Base-by-base conservation (phyloP, 768 basidiomycete species). In the Naganishia friedmannii region DNA sequence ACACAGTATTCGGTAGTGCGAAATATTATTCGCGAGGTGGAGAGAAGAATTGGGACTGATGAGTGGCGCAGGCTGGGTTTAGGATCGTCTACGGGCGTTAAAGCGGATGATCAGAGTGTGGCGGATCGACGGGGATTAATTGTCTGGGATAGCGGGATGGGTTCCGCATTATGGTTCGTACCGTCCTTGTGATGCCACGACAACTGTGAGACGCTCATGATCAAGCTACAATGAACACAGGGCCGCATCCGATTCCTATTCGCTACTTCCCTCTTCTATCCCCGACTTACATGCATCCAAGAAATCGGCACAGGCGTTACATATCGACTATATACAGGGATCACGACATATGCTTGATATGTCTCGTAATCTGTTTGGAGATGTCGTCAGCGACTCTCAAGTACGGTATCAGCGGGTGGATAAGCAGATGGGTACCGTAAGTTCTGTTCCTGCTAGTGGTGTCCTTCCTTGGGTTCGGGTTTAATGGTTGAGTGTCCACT, bases 81-180 rank as follows among this genome's bases (percentile, higher is more conserved):
- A 8, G 53, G 53, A 13, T 51, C 48, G 56, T 21, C 55, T 7
- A 5, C 19, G 15, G 34, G 34, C 12, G 34, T 12, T 37, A 4
- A 37, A 12, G 23, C 17, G 48, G 7, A 17, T 21, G 37, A 51
- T n/a, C 48, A 63, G n/a, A 58, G 15, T 6, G 39, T 17, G 6
- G 60, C 12, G n/a, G 28, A 51, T 21, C 17, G 60, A 19, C 13
- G 63, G 28, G 32, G 46, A 19, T 68, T 55, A 45, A 68, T 78
- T 2, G 66, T 79, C 6, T 76, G 78, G 70, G 74, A 77, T 34
- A 70, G 72, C 17, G 75, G 76, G 9, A 37, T 77, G 9, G 79
- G 79, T n/a, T 70, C 77, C 23, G 79, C 77, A 4, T 17, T 79
- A 7, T 80, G 79, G 79, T 78, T 34, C 63, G 75, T 73, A 67